These are phyloP conservation scores for Cadophora luteo-olivacea DNA, from an alignment of 2,329 filamentous ascomycete genomes.

Conservation along the genomic window DNA sequence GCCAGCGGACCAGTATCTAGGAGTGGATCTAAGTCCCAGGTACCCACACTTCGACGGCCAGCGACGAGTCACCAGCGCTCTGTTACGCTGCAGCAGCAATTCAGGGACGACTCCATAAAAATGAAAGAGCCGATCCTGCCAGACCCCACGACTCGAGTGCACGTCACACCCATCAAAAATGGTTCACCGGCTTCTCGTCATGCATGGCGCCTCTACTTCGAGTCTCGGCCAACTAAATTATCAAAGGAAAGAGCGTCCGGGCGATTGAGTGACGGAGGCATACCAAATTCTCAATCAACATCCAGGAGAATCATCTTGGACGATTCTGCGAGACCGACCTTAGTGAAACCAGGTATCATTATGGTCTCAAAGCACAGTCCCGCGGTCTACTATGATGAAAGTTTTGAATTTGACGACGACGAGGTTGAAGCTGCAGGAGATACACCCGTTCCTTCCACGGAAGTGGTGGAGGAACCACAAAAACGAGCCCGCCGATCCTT, in stretches of 20 bases:
- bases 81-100: conserved; percentile 67
- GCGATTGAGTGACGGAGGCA: conserved; percentile 37
- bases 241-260: conserved; percentile 41
- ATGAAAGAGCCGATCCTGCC: conserved; percentile 29
- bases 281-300: conserved; percentile 38
- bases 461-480: conserved; percentile 48
- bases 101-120: conserved; percentile 38
- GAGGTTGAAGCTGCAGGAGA: conserved; percentile 30
- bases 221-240: conserved; percentile 42
- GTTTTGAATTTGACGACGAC: conserved; percentile 38
- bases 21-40: conserved; percentile 63
- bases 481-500: conserved; percentile 59
- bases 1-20: conserved; percentile 51
- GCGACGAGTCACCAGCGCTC: conserved; percentile 82
- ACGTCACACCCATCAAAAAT: conserved; percentile 32
- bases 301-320: conserved; percentile 42
- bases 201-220: conserved; percentile 44
- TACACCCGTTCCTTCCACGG: conserved; percentile 35
- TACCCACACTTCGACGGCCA: conserved; percentile 72
- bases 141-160: conserved; percentile 28
- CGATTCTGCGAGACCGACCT: conserved; percentile 38
- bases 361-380: conserved; percentile 25
- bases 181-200: conserved; percentile 32
- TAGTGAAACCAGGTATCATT: conserved; percentile 44
- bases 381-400: conserved; percentile 38